phyloP scores from a whole-genome alignment of 441 rosid genomes.

The Euphorbia celastroides region DNA sequence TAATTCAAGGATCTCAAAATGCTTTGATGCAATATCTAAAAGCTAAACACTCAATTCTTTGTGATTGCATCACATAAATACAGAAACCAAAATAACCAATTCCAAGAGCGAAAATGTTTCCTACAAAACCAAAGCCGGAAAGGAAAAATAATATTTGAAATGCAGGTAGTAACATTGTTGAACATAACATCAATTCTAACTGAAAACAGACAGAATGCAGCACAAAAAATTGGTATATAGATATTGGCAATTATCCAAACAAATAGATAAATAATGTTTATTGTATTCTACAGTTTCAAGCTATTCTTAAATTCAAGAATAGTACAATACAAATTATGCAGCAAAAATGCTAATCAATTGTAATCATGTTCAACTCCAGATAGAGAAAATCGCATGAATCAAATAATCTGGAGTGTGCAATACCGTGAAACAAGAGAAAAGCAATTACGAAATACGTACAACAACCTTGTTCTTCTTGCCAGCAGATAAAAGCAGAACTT shows the following conservation, averaged over 20 bases:
- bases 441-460: constrained; percentile 58
- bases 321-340: neutral
- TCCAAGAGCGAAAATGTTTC: neutral
- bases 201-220: neutral
- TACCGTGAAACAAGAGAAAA: constrained; percentile 10
- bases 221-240: neutral
- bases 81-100: neutral
- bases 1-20: too few relatives aligned
- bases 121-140: neutral
- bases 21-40: too few relatives aligned
- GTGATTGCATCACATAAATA: neutral
- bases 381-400: neutral
- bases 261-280: neutral
- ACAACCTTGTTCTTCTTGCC: constrained; percentile 96
- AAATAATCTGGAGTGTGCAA: neutral
- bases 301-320: neutral
- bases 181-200: neutral
- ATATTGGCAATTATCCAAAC: neutral
- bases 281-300: constrained; percentile 5
- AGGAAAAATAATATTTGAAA: neutral
- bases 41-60: too few relatives aligned
- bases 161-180: neutral
- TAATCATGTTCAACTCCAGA: neutral
- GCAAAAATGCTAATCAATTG: constrained; percentile 1
- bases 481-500: constrained; percentile 79